These are phyloP conservation scores for Draba incana DNA, from an alignment of 345 rosid genomes.

Conservation along the genomic window DNA sequence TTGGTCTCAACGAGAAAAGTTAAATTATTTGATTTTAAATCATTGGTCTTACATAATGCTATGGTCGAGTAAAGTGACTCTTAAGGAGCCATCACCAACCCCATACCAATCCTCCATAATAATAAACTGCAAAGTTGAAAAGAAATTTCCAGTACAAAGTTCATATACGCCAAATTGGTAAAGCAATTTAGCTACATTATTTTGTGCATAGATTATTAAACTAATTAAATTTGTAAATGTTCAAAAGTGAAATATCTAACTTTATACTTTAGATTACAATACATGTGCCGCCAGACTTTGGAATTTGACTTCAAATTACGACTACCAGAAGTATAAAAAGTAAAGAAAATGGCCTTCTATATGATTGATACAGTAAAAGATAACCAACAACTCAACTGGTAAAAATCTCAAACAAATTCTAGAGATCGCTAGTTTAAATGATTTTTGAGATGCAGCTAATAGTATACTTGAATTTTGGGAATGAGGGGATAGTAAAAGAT, in stretches of 20 bases:
- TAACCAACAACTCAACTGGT: too few species aligned
- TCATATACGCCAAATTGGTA: conserved; percentile 33
- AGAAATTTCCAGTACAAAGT: conserved; percentile 25
- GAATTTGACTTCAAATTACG: conserved; percentile 36
- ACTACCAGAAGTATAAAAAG: not conserved
- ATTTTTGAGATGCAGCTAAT: too few species aligned
- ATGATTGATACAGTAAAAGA: not conserved
- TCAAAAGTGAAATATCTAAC: conserved; percentile 17
- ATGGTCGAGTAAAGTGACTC: conserved; percentile 28
- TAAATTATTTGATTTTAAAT: conserved; percentile 3
- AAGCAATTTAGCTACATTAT: conserved; percentile 11
- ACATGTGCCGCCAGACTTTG: conserved; percentile 18
- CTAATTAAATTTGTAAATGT: not conserved
- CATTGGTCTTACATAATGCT: conserved; percentile 8
- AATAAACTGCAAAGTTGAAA: conserved; percentile 25
- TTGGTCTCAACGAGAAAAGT: conserved; percentile 21
- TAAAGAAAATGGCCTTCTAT: not conserved
- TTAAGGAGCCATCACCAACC: conserved; percentile 25
- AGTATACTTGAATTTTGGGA: too few species aligned
- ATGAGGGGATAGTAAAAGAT: too few species aligned
- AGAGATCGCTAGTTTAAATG: too few species aligned
- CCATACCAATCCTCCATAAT: not conserved
- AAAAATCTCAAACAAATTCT: too few species aligned
- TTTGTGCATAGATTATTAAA: not conserved
- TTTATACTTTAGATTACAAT: conserved; percentile 14